Conservation (phyloP, 1,284 basidiomycete species). For the Inonotus obliquus region DNA sequence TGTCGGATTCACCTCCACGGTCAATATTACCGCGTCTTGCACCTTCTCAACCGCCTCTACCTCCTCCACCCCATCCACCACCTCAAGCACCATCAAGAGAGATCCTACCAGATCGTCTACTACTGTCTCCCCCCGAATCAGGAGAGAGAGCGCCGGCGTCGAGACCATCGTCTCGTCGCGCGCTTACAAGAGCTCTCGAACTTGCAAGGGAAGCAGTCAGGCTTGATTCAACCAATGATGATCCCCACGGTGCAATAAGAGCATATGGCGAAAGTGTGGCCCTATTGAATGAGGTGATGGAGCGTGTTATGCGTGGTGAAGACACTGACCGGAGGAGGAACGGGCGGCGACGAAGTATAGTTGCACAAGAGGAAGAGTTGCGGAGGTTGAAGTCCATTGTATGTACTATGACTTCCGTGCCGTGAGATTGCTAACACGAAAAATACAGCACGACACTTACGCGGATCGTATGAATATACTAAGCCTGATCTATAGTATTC, state of each 20-base stretch:
- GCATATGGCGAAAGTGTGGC: slow-evolving; percentile 80
- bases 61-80: slow-evolving; percentile 24
- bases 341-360: slow-evolving; percentile 67
- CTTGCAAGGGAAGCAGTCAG: slow-evolving; percentile 80
- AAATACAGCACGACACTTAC: slow-evolving; percentile 75
- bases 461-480: slow-evolving; percentile 86
- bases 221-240: slow-evolving; percentile 76
- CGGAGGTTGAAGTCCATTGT: slow-evolving; percentile 76
- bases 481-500: slow-evolving; percentile 80
- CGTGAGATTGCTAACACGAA: background rate
- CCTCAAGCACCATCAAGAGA: slow-evolving; percentile 37
- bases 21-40: slow-evolving; percentile 39
- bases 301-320: slow-evolving; percentile 75
- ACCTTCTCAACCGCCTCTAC: slow-evolving; percentile 35
- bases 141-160: slow-evolving; percentile 35
- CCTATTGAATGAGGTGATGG: slow-evolving; percentile 82
- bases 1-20: slow-evolving; percentile 53
- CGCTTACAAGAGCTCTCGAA: slow-evolving; percentile 72
- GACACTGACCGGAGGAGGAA: slow-evolving; percentile 59
- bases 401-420: slow-evolving; percentile 33
- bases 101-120: slow-evolving; percentile 37
- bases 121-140: slow-evolving; percentile 40
- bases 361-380: slow-evolving; percentile 82
- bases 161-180: slow-evolving; percentile 70
- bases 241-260: slow-evolving; percentile 74